phyloP scores from a whole-genome alignment of 345 rosid species.

The Sonneratia caseolaris region DNA sequence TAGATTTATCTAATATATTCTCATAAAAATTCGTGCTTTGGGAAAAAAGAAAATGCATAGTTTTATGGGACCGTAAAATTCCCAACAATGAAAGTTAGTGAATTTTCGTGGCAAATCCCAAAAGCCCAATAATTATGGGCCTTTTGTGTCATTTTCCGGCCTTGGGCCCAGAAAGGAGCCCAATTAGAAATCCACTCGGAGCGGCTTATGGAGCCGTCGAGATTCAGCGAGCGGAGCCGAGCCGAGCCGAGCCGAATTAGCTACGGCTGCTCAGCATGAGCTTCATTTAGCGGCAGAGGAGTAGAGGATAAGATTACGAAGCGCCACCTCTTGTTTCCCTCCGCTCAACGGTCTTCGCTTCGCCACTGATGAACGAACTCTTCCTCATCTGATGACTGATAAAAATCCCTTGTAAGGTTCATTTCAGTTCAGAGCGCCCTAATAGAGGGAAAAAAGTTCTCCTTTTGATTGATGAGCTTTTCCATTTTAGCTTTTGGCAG shows the following conservation, averaged over 20 bases:
- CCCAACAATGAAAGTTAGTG: too few relatives aligned
- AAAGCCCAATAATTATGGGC: neutral
- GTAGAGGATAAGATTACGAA: constrained; percentile 29
- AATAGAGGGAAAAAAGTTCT: neutral
- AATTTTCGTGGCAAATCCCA: neutral
- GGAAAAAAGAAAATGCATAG: too few relatives aligned
- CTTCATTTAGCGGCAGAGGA: neutral
- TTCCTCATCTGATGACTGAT: neutral
- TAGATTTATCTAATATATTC: too few relatives aligned
- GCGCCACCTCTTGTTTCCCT: constrained; percentile 33
- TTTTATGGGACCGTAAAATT: too few relatives aligned
- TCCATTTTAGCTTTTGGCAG: neutral
- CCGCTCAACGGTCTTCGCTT: constrained; percentile 7
- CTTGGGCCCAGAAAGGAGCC: neutral
- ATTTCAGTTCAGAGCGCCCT: neutral
- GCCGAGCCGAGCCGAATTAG: neutral
- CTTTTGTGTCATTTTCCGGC: neutral
- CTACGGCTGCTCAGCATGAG: neutral
- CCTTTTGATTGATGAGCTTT: neutral
- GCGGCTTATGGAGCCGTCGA: neutral
- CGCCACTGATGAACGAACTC: neutral
- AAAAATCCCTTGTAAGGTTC: neutral
- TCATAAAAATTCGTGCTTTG: too few relatives aligned
- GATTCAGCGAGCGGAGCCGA: neutral
- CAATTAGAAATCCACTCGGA: neutral